phyloP scores from a whole-genome alignment of 1,284 basidiomycete species.

The Malassezia psittaci region DNA sequence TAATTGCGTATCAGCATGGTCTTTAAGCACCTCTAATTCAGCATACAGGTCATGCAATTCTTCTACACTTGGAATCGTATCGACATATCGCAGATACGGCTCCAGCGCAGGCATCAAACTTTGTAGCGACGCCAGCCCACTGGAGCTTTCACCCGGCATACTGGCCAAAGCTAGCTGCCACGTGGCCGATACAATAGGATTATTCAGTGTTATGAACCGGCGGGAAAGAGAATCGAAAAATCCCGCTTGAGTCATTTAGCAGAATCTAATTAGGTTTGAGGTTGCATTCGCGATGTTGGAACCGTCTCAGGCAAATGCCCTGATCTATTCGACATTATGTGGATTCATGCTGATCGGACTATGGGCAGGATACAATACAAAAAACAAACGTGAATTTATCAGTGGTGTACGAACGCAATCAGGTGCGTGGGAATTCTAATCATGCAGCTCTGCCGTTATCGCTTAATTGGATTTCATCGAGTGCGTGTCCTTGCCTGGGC shows the following conservation, averaged over 20 bases:
- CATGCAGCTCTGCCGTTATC: slow-evolving; percentile 35
- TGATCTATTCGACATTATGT: slow-evolving; percentile 43
- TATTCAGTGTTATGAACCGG: too few species aligned
- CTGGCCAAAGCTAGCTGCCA: slow-evolving; percentile 3
- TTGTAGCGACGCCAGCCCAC: too few species aligned
- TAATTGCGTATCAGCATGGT: slow-evolving; percentile 4
- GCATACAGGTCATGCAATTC: slow-evolving; percentile 3
- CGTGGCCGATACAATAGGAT: too few species aligned
- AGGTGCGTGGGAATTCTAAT: slow-evolving; percentile 21
- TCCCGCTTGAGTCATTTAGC: too few species aligned
- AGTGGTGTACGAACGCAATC: slow-evolving; percentile 44
- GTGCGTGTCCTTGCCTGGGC: slow-evolving; percentile 31
- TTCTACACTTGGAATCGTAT: slow-evolving; percentile 4
- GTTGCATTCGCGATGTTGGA: slow-evolving; percentile 14
- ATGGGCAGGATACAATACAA: slow-evolving; percentile 39
- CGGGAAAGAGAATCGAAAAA: too few species aligned
- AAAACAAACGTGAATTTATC: slow-evolving; percentile 40
- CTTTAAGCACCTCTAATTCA: slow-evolving; percentile 5
- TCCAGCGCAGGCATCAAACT: too few species aligned
- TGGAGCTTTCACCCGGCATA: neutral
- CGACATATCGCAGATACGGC: too few species aligned
- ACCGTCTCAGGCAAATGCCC: slow-evolving; percentile 34
- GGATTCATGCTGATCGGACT: slow-evolving; percentile 45
- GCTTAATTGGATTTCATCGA: slow-evolving; percentile 47
- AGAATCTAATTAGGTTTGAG: too few species aligned